Evolutionary conservation across 208 protist species (phyloP).

Genomic region (Trichomonas tenax): DNA sequence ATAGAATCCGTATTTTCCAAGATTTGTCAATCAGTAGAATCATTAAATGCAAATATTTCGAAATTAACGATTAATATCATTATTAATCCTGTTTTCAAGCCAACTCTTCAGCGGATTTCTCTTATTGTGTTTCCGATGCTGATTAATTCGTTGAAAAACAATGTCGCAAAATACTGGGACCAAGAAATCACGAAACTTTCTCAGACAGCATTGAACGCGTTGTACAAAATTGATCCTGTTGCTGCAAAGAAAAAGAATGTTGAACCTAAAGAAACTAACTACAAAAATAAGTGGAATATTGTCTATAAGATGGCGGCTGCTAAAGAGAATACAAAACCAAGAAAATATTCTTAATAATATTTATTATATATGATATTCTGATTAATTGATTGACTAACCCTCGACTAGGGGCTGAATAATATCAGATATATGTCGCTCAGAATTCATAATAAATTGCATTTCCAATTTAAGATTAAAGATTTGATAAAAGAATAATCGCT

Average conservation of each 20-base stretch:
- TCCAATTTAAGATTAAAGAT: too few species aligned
- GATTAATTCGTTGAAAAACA: not conserved
- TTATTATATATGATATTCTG: too few species aligned
- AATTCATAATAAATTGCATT: too few species aligned
- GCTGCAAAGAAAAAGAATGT: not conserved
- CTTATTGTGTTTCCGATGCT: not conserved
- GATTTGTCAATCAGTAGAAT: not conserved
- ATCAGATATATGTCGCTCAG: too few species aligned
- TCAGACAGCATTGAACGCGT: not conserved
- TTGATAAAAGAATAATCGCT: too few species aligned
- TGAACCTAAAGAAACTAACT: not conserved
- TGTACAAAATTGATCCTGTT: not conserved
- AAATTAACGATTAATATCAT: not conserved
- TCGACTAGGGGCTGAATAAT: too few species aligned
- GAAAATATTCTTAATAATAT: too few species aligned
- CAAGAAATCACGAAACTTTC: not conserved
- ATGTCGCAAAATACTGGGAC: not conserved
- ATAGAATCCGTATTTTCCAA: not conserved
- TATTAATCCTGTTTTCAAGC: not conserved
- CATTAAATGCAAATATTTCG: not conserved
- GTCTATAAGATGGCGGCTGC: not conserved
- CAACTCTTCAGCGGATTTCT: not conserved
- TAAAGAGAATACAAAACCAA: not conserved
- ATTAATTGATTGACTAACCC: too few species aligned
- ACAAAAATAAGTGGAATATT: not conserved